Evolutionary conservation across 306 rosid genomes (phyloP).

Genomic region (Quercus mongolica): DNA sequence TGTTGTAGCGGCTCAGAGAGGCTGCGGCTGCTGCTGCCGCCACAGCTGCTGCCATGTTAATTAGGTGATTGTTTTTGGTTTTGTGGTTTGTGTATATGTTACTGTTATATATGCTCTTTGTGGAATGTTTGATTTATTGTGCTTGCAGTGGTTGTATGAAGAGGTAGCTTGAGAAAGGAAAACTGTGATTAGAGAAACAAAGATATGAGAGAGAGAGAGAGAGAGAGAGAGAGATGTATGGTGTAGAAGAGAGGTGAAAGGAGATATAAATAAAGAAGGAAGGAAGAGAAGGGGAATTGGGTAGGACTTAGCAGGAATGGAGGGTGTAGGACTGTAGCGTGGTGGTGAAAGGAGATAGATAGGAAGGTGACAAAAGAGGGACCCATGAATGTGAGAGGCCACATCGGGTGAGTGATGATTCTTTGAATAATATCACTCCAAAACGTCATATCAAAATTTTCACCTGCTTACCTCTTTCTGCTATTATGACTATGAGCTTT

Average conservation of each 20-base stretch:
- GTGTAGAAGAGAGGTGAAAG: not conserved
- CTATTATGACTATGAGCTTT: not conserved
- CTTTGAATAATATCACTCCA: conserved; percentile 24
- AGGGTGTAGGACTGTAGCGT: no score
- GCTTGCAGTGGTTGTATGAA: no score
- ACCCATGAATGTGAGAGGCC: conserved; percentile 22
- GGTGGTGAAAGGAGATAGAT: not conserved
- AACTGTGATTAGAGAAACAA: not conserved
- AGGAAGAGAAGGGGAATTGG: not conserved
- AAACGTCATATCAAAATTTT: conserved; percentile 17
- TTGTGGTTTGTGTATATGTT: no score
- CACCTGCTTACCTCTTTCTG: not conserved
- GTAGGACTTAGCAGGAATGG: no score
- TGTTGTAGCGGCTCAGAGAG: not conserved
- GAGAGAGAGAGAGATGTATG: not conserved
- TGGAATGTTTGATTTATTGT: no score
- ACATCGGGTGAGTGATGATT: conserved; percentile 26
- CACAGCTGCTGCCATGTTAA: conserved; percentile 34
- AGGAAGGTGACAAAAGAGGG: conserved; percentile 24
- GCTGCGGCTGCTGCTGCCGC: conserved; percentile 31
- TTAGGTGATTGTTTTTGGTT: no score
- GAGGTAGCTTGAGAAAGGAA: not conserved
- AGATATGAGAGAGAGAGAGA: not conserved
- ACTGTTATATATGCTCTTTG: no score
- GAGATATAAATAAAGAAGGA: not conserved